Conservation (phyloP, 352 stramenopile genomes). For the Pythium rishiriense region DNA sequence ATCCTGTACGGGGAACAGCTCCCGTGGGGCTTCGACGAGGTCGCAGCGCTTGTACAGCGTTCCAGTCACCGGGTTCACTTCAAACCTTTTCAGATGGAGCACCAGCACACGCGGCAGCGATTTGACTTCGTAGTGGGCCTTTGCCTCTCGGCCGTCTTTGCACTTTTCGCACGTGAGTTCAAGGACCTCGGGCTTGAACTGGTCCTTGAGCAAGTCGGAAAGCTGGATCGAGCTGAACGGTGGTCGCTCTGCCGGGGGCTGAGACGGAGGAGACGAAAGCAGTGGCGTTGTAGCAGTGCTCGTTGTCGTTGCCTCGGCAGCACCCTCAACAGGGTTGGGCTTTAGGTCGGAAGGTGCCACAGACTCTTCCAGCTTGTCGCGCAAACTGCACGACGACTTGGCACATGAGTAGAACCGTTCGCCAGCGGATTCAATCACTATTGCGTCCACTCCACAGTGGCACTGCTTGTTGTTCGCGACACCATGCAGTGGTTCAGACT, state of each 20-base stretch:
- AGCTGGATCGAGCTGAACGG: constrained; percentile 39
- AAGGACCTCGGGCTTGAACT: constrained; percentile 77
- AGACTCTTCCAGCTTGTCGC: constrained; percentile 32
- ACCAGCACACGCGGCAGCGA: constrained; percentile 71
- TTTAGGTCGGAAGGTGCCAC: background rate
- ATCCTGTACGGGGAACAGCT: constrained; percentile 22
- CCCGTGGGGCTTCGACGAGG: constrained; percentile 54
- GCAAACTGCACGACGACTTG: constrained; percentile 63
- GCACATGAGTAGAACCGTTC: constrained; percentile 56
- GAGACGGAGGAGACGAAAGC: background rate
- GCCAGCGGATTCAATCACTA: constrained; percentile 33
- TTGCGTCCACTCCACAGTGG: constrained; percentile 54
- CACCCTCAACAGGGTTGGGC: background rate
- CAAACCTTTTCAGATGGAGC: constrained; percentile 86
- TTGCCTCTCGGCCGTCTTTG: constrained; percentile 62
- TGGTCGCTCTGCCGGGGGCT: background rate
- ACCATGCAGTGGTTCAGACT: constrained; percentile 12
- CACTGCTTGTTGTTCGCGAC: constrained; percentile 34
- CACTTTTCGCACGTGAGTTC: constrained; percentile 87
- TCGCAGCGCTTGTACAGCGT: constrained; percentile 83
- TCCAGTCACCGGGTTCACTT: constrained; percentile 66
- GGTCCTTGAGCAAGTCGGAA: constrained; percentile 63
- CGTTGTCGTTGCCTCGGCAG: background rate
- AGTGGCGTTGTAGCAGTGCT: background rate
- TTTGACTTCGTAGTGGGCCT: constrained; percentile 60